Percentiles rank a stretch among this genome's conserved stretches.
Conservation (phyloP, 2,329 filamentous ascomycete species). For the Aphanocladium album region DNA sequence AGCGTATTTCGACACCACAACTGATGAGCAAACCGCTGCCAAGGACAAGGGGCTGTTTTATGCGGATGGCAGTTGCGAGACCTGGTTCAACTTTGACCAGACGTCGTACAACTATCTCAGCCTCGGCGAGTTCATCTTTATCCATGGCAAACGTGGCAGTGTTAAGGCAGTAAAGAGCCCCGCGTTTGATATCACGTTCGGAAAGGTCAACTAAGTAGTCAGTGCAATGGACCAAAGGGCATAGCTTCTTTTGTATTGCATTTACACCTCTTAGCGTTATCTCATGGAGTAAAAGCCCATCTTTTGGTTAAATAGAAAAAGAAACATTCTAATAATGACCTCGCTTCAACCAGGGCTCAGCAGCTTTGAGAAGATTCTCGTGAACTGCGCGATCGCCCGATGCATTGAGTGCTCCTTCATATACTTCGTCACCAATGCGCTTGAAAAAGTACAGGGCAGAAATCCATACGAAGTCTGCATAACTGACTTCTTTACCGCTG, state of each 20-base stretch:
- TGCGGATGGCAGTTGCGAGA: slow-evolving; percentile 10
- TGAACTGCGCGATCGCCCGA: slow-evolving; percentile 35
- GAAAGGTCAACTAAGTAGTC: background rate
- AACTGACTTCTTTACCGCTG: slow-evolving; percentile 49
- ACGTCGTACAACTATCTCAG: slow-evolving; percentile 7
- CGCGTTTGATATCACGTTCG: slow-evolving; percentile 7
- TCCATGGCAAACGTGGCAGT: background rate
- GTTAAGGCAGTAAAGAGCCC: slow-evolving; percentile 9
- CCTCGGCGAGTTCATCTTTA: slow-evolving; percentile 10
- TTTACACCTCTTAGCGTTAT: background rate
- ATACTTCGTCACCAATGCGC: slow-evolving; percentile 30
- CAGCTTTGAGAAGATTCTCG: slow-evolving; percentile 34
- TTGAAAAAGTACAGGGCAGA: slow-evolving; percentile 40
- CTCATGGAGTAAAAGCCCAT: background rate
- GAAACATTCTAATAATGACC: slow-evolving; percentile 26
- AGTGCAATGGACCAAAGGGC: background rate
- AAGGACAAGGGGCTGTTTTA: slow-evolving; percentile 9
- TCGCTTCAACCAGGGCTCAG: slow-evolving; percentile 36
- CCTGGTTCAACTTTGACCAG: slow-evolving; percentile 12
- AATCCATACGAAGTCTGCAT: slow-evolving; percentile 55
- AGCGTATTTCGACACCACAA: slow-evolving; percentile 7
- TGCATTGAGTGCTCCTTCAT: slow-evolving; percentile 30
- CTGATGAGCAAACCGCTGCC: background rate
- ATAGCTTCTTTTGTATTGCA: background rate
- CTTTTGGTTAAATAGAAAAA: background rate